Conservation (phyloP, 768 basidiomycete genomes). For the Rhodotorula toruloides region DNA sequence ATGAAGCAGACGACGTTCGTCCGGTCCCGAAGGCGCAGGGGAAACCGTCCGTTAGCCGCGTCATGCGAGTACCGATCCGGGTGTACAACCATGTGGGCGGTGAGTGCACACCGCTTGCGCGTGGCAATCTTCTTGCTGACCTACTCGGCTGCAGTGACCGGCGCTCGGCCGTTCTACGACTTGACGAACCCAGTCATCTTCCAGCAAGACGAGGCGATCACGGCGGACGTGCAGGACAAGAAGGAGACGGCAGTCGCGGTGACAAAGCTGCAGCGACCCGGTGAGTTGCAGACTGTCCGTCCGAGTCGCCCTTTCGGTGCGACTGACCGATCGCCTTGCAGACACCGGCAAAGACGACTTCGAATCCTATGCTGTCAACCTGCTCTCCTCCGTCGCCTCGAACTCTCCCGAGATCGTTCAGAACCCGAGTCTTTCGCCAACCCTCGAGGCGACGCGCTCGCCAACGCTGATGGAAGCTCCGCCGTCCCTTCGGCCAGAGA, state of each 20-base stretch:
- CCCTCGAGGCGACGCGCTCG: conserved; percentile 11
- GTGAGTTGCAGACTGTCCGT: not conserved
- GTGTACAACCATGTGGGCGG: conserved; percentile 82
- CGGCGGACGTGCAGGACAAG: conserved; percentile 20
- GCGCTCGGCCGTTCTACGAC: conserved; percentile 65
- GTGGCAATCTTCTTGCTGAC: not conserved
- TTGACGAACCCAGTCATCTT: conserved; percentile 69
- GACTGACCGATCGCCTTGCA: not conserved
- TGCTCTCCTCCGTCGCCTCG: conserved; percentile 43
- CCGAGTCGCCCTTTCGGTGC: not conserved
- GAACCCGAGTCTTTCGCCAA: conserved; percentile 11
- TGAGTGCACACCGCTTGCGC: conserved; percentile 47
- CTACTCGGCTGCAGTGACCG: conserved; percentile 48
- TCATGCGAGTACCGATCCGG: conserved; percentile 86
- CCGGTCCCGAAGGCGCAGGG: conserved; percentile 49
- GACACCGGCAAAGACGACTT: conserved; percentile 40
- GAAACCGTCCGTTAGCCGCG: conserved; percentile 53
- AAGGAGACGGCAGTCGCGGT: not conserved
- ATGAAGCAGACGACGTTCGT: conserved; percentile 44
- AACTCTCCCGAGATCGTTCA: conserved; percentile 33
- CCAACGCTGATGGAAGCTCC: conserved; percentile 26
- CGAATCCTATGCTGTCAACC: conserved; percentile 43
- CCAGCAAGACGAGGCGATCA: conserved; percentile 46
- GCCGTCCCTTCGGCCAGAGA: conserved; percentile 32
- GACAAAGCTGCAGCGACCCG: not conserved